Percentiles rank a stretch among this genome's conserved stretches.
These are phyloP conservation scores for Cutaneotrichosporon sp. DNA, from an alignment of 1,284 basidiomycete species.

Conservation along the genomic window DNA sequence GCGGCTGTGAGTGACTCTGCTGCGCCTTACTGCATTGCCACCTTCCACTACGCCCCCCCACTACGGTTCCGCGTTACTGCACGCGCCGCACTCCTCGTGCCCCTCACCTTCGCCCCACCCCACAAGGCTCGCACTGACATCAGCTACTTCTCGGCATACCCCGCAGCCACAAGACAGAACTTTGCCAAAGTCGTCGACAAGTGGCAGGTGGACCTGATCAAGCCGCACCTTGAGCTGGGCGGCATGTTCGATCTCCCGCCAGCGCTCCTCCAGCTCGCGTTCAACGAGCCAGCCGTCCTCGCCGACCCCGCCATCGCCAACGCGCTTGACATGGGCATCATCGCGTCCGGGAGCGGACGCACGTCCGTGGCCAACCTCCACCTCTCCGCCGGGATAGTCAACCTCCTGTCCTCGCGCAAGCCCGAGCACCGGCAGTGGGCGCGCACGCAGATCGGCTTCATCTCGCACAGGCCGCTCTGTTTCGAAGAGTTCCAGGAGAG, in stretches of 20 bases:
- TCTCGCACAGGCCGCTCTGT: conserved; percentile 23
- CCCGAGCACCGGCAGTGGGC: conserved; percentile 33
- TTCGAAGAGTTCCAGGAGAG: conserved; percentile 38
- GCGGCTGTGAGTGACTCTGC: conserved; percentile 62
- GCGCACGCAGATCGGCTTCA: conserved; percentile 24
- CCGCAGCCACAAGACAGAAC: conserved; percentile 51
- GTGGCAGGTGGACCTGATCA: conserved; percentile 60
- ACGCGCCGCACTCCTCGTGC: background rate
- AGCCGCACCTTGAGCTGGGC: conserved; percentile 22
- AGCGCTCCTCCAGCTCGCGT: conserved; percentile 64
- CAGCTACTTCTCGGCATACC: conserved; percentile 52
- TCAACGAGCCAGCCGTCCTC: conserved; percentile 67
- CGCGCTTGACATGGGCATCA: conserved; percentile 30
- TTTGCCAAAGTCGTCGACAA: conserved; percentile 69
- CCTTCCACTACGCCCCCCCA: too few relatives aligned
- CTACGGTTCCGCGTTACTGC: too few relatives aligned
- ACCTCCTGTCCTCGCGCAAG: conserved; percentile 29
- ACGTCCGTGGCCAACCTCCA: conserved; percentile 26
- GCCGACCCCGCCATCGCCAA: conserved; percentile 58
- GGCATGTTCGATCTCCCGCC: conserved; percentile 52
- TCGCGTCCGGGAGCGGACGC: conserved; percentile 14
- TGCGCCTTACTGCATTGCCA: background rate
- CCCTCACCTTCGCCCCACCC: background rate
- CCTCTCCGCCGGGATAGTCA: conserved; percentile 31
- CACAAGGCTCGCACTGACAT: background rate